Evolutionary conservation across 2,329 filamentous ascomycete species (phyloP), one percentile per base, ranked within the genome.

Genomic region (Monosporascus sp.): DNA sequence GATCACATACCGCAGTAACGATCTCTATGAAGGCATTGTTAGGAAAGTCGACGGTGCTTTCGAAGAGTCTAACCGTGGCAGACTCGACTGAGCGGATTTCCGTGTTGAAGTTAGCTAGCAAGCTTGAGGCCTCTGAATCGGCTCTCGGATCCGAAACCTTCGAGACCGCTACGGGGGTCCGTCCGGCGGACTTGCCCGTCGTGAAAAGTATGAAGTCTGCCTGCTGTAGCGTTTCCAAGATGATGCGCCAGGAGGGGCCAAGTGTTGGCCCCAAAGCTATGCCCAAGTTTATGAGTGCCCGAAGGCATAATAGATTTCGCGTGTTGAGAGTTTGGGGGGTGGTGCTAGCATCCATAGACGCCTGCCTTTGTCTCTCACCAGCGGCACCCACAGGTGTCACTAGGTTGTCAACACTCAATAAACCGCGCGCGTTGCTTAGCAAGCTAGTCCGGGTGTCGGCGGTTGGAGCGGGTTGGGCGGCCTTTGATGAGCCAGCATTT

Each of bases 191-290:
- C 60, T 82, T 83, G 11, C 78, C 78, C 15, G 79, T 83, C 11
- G 82, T 79, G 51, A 86, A 88, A 25, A 97, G 79, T 4, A 97
- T 85, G 57, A 96, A 84, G 62, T 97, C 94, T 3, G 93, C 92
- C 68, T 97, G 90, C 64, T 97, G 91, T 7, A 99, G 74, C 0
- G 92, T 96, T 64, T 96, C 92, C 1, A 99, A 79, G 17, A 99
- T 78, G 53, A 99, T 97, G 1, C 85, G 85, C 89, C 95, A 99
- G 1, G 93, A 89, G 15, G 81, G 78, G 37, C 88, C 85, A 1
- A 99, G 77, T 0, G 90, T 96, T 3, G 94, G 91, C 0, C 94
- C 94, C 1, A 99, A 74, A 2, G 94, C 94, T 63, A 97, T 99
- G 2, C 94, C 94, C 3, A 99, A 74, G 61, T 99, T 99, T n/a